Percentiles rank a stretch among this genome's conserved stretches.
These are phyloP conservation scores for Suillus bovinus DNA, from an alignment of 768 basidiomycete species.

Conservation along the genomic window DNA sequence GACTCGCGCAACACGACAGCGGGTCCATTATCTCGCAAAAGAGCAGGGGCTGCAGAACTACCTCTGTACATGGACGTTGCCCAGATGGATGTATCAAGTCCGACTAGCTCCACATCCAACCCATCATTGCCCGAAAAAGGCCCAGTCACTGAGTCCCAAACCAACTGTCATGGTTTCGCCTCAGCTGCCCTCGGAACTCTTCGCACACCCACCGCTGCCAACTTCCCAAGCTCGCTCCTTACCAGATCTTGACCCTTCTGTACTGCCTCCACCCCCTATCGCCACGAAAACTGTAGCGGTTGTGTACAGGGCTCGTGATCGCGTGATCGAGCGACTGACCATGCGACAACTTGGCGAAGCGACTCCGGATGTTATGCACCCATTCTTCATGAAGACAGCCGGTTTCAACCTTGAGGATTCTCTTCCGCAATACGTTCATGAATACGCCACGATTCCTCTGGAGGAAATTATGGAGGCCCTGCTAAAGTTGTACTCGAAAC, in stretches of 20 bases:
- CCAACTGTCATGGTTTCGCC: background rate
- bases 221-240: slow-evolving; percentile 1
- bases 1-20: slow-evolving; percentile 48
- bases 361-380: slow-evolving; percentile 87
- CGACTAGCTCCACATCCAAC: background rate
- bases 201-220: background rate
- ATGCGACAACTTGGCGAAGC: slow-evolving; percentile 87
- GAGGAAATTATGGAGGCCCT: slow-evolving; percentile 85
- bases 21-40: slow-evolving; percentile 37
- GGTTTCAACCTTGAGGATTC: slow-evolving; percentile 84
- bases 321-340: slow-evolving; percentile 76
- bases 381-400: slow-evolving; percentile 83
- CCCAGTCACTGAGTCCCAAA: background rate
- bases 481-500: slow-evolving; percentile 74
- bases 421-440: slow-evolving; percentile 83
- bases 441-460: slow-evolving; percentile 80
- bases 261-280: background rate
- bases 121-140: background rate
- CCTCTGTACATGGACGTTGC: background rate
- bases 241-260: background rate
- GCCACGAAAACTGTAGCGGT: slow-evolving; percentile 29
- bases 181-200: background rate
- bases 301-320: slow-evolving; percentile 54
- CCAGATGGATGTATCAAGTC: slow-evolving; percentile 1
- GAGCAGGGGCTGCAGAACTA: slow-evolving; percentile 28